Evolutionary conservation across 495 filamentous ascomycete species (phyloP), one percentile per base, ranked within the genome.

Genomic region (Penicillium lividum): DNA sequence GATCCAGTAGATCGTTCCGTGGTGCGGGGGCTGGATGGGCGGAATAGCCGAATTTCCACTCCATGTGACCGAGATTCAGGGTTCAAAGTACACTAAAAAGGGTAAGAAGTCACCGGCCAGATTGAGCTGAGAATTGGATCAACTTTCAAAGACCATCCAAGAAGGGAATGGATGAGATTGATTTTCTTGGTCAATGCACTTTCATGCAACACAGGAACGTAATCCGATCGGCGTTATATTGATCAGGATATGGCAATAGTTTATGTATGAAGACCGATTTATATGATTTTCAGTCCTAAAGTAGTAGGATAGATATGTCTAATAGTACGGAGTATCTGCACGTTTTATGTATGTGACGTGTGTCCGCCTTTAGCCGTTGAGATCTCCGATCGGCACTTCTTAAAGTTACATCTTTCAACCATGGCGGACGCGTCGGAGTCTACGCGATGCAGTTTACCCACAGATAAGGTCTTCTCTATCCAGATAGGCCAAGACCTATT

Each of bases 401-500:
- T 22, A 13, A 29, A 8, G 22, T 47, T 47, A 13, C 45, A 47
- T 25, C 45, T 47, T 29, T 47, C 45, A 47, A 47, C 45, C 45
- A 47, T 47, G 45, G 45, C 45, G 22, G 45, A 47, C 45, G 45
- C 45, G 45, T 47, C 45, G 18, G 45, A 47, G 25, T 30, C 22
- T 15, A 16, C 15, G 38, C 38, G n/a, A 13, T 72, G 68, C 61
- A 67, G 56, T 11, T 58, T 88, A 5, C 85, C 85, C 7, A 63
- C 69, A 5, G 84, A 84, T 45, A 88, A 88, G 72, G 86, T 96
- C 3, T 98, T 97, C 68, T 86, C 93, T 4, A 93, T 98, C 56
- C 93, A 98, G 76, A 93, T 98, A 58, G 93, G 93, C 36, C 89
- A 87, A 8, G 88, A 96, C 74, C 74, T 97, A 44, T 98, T 97